These are phyloP conservation scores for Bryoglossum gracile DNA, from an alignment of 495 filamentous ascomycete genomes.

Conservation along the genomic window DNA sequence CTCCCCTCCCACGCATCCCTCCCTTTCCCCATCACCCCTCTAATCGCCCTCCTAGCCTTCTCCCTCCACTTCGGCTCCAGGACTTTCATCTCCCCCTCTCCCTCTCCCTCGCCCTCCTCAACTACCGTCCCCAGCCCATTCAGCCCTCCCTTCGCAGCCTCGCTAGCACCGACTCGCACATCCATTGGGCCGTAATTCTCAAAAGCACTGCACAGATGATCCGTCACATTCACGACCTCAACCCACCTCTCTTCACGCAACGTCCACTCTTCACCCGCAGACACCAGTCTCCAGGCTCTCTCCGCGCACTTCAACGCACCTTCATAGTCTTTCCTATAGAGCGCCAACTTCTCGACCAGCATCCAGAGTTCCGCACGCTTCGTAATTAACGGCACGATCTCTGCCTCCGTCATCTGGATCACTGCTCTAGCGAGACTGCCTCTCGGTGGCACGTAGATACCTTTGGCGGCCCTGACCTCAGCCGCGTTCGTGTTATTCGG, in stretches of 20 bases:
- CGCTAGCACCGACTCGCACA: too few species aligned
- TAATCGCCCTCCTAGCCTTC: conserved; percentile 76
- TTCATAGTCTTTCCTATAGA: conserved; percentile 58
- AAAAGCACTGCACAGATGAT: conserved; percentile 57
- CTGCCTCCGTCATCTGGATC: conserved; percentile 62
- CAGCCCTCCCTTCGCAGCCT: too few species aligned
- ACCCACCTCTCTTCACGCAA: conserved; percentile 47
- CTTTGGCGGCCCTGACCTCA: conserved; percentile 28
- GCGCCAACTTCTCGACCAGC: conserved; percentile 59
- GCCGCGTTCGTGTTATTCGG: conserved; percentile 20
- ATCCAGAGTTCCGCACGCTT: conserved; percentile 67
- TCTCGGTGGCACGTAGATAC: conserved; percentile 37
- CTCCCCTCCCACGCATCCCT: conserved; percentile 78
- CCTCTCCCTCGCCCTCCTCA: too few species aligned
- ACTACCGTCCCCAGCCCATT: too few species aligned
- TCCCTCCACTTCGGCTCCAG: conserved; percentile 70
- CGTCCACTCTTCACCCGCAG: conserved; percentile 42
- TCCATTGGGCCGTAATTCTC: conserved; percentile 54
- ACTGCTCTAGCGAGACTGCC: conserved; percentile 47
- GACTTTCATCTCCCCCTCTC: conserved; percentile 36
- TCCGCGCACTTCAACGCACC: conserved; percentile 77
- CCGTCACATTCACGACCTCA: conserved; percentile 54
- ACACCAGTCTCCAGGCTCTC: conserved; percentile 74
- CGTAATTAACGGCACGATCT: conserved; percentile 77
- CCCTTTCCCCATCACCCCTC: conserved; percentile 73